Percentiles rank a stretch among this genome's conserved stretches.
Conservation (phyloP, 2,329 filamentous ascomycete species). For the Pseudophaeomoniella oleicola region DNA sequence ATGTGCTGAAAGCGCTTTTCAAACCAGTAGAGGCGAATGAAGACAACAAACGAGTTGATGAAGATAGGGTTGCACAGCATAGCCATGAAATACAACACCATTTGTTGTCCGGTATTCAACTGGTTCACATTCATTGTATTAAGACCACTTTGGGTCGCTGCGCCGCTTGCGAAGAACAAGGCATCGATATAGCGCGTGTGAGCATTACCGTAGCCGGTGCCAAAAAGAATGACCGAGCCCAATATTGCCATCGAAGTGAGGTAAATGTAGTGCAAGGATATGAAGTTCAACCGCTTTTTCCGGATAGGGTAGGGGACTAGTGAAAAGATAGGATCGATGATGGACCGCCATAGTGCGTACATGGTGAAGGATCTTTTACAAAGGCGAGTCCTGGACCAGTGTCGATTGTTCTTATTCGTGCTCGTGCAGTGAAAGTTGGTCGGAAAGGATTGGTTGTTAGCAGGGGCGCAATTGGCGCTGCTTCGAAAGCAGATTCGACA, state of each 20-base stretch:
- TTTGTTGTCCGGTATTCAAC: slow-evolving; percentile 58
- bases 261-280: slow-evolving; percentile 49
- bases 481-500: no score
- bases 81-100: slow-evolving; percentile 55
- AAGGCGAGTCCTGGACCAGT: no score
- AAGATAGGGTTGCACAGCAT: slow-evolving; percentile 72
- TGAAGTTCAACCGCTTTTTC: slow-evolving; percentile 27
- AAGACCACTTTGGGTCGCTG: slow-evolving; percentile 81
- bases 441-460: no score
- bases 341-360: slow-evolving; percentile 1
- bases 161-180: slow-evolving; percentile 72
- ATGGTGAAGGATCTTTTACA: no score
- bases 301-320: slow-evolving; percentile 21
- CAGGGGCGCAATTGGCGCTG: no score
- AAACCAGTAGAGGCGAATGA: slow-evolving; percentile 92
- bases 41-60: slow-evolving; percentile 74
- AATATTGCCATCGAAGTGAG: slow-evolving; percentile 60
- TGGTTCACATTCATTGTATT: slow-evolving; percentile 60
- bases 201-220: slow-evolving; percentile 41
- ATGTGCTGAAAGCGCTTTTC: slow-evolving; percentile 87
- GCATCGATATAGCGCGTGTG: slow-evolving; percentile 69
- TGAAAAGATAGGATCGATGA: slow-evolving; percentile 14
- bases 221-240: slow-evolving; percentile 64
- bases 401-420: no score
- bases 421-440: no score